Percentiles rank a stretch among this genome's conserved stretches.
Conservation (phyloP, 441 rosid species). For the Rhodomyrtus psidioides region DNA sequence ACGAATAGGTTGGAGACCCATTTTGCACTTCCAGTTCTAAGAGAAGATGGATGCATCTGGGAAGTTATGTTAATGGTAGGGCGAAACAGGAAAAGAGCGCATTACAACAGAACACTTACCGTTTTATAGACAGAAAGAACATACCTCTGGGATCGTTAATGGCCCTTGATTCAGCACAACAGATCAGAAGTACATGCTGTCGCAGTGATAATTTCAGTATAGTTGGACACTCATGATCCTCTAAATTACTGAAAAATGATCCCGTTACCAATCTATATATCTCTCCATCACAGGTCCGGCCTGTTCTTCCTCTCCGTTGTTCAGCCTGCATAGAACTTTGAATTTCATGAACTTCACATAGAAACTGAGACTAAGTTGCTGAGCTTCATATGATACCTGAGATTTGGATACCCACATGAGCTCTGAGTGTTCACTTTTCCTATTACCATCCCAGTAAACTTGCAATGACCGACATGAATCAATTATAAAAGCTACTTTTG, state of each 20-base stretch:
- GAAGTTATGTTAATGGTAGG: not conserved
- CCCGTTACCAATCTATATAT: slow-evolving; percentile 82
- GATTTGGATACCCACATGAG: slow-evolving; percentile 92
- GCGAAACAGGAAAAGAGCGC: not conserved
- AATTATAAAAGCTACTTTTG: slow-evolving; percentile 84
- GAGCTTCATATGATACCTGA: slow-evolving; percentile 47
- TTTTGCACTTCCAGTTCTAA: not conserved
- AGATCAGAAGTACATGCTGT: slow-evolving; percentile 74
- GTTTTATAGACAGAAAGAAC: not conserved
- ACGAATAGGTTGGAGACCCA: not conserved
- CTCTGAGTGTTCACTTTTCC: slow-evolving; percentile 59
- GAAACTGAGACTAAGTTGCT: not conserved
- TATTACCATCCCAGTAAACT: slow-evolving; percentile 68
- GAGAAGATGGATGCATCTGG: not conserved
- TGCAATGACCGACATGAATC: slow-evolving; percentile 93
- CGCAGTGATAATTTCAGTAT: slow-evolving; percentile 74
- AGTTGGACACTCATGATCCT: slow-evolving; percentile 66
- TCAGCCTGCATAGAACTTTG: slow-evolving; percentile 55
- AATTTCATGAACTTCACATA: slow-evolving; percentile 6
- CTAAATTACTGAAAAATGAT: slow-evolving; percentile 61
- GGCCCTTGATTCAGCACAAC: slow-evolving; percentile 78
- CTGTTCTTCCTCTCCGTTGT: slow-evolving; percentile 94
- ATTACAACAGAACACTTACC: not conserved
- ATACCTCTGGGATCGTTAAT: slow-evolving; percentile 87
- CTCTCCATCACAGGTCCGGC: slow-evolving; percentile 95